Evolutionary conservation across 1,139 yeast genomes (phyloP), one percentile per base, ranked within the genome.

Genomic region (Suzukiozyma palmioleophila): DNA sequence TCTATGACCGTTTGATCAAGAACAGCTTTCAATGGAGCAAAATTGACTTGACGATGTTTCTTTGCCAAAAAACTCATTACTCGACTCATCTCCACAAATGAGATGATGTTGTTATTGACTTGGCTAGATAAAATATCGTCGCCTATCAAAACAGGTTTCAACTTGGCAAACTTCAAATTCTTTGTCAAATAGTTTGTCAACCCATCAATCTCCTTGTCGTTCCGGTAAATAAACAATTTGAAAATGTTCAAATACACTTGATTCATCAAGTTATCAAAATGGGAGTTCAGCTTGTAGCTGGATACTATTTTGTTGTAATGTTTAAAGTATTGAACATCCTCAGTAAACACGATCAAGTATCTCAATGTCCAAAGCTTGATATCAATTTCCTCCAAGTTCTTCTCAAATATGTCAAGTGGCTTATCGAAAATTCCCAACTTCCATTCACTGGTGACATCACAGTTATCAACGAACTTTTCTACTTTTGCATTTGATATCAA

Each of bases 391-490:
- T 43, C 38, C 4, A 47, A 42, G 11, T 39, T 45, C 36, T 58
- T 57, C 39, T 57, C 60, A 22, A 49, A 47, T 6, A 26, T 24
- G 5, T 22, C 29, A 16, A 13, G 14, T 33, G 36, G 36, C 12
- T 33, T 15, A 16, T 33, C 48, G 42, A 26, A 47, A 39, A 56
- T 52, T 14, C 73, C 77, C 49, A 67, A 59, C 40, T 72, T 70
- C 78, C 79, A 76, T 28, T 72, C 64, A 2, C 69, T 66, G 8
- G 53, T 57, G 33, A 55, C 52, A 50, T 79, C 84, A 47, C 83
- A 60, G 48, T 79, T 77, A 50, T 79, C 82, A 8, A 26, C 15
- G 7, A 47, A 47, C 8, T 51, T 47, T 1, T 45, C 43, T 14
- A 46, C 34, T 8, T 43, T 35, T 13, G 42, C 40, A 25, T 46